Evolutionary conservation across 352 stramenopile species (phyloP).

Genomic region (Phytophthora capsici): DNA sequence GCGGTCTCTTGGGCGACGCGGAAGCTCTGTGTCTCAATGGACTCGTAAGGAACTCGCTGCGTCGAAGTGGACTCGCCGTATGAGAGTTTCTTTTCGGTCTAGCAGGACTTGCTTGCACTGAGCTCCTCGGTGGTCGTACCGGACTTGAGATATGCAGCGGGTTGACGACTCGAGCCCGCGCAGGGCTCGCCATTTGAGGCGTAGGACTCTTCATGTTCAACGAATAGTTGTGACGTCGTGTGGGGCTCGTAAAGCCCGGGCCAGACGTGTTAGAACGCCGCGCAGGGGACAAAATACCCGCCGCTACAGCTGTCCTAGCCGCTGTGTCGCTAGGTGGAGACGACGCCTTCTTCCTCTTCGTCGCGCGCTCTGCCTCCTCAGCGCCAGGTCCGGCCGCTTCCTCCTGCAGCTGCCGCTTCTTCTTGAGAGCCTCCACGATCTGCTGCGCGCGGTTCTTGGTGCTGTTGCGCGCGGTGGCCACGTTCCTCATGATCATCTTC

Average conservation of each 20-base stretch:
- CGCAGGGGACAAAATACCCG: slow-evolving; percentile 34
- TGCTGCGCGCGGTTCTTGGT: slow-evolving; percentile 80
- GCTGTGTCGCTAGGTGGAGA: slow-evolving; percentile 7
- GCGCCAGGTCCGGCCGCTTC: slow-evolving; percentile 5
- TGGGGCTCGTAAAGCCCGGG: slow-evolving; percentile 32
- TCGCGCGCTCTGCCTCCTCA: slow-evolving; percentile 24
- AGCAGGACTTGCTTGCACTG: slow-evolving; percentile 31
- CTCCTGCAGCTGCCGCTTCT: slow-evolving; percentile 58
- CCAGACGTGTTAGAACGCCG: slow-evolving; percentile 8
- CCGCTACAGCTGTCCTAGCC: slow-evolving; percentile 13
- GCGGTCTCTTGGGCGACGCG: slow-evolving; percentile 43
- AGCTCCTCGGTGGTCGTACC: slow-evolving; percentile 25
- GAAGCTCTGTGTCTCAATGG: slow-evolving; percentile 38
- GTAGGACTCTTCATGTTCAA: slow-evolving; percentile 32
- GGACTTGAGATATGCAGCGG: slow-evolving; percentile 42
- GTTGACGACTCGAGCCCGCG: slow-evolving; percentile 16
- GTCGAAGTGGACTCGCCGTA: slow-evolving; percentile 40
- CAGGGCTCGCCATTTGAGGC: slow-evolving; percentile 33
- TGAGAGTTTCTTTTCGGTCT: slow-evolving; percentile 25
- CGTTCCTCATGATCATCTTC: slow-evolving; percentile 90
- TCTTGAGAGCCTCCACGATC: slow-evolving; percentile 79
- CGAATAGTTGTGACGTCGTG: slow-evolving; percentile 15
- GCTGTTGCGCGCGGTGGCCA: slow-evolving; percentile 52
- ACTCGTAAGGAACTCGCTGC: slow-evolving; percentile 45
- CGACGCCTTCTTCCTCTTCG: slow-evolving; percentile 37